phyloP scores from a whole-genome alignment of 176 grass and related monocot species.

The Carex scoparia region DNA sequence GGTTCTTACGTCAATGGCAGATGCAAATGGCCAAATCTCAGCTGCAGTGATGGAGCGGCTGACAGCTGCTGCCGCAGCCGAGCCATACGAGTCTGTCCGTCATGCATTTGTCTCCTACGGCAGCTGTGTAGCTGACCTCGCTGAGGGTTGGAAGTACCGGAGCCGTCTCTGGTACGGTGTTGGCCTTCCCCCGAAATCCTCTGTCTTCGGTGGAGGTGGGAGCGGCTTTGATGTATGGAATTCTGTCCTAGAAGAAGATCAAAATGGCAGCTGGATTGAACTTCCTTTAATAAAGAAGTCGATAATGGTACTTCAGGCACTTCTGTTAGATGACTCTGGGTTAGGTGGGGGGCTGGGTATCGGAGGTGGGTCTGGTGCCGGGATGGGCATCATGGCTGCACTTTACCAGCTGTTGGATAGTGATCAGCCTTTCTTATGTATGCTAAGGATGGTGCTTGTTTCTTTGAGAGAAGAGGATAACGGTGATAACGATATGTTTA shows the following conservation, averaged over 20 bases:
- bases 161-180: slow-evolving; percentile 96
- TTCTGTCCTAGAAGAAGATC: slow-evolving; percentile 68
- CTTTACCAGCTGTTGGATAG: slow-evolving; percentile 96
- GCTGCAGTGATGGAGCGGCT: slow-evolving; percentile 90
- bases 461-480: slow-evolving; percentile 96
- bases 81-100: slow-evolving; percentile 93
- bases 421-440: slow-evolving; percentile 97
- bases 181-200: slow-evolving; percentile 61
- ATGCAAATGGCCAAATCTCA: slow-evolving; percentile 93
- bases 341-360: slow-evolving; percentile 89
- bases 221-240: slow-evolving; percentile 71
- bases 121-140: slow-evolving; percentile 70
- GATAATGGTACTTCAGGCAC: slow-evolving; percentile 81
- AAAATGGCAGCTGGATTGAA: slow-evolving; percentile 82
- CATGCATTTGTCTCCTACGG: slow-evolving; percentile 98
- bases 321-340: slow-evolving; percentile 96
- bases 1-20: slow-evolving; percentile 97
- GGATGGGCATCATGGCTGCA: slow-evolving; percentile 89
- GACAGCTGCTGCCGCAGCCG: slow-evolving; percentile 91
- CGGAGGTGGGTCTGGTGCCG: slow-evolving; percentile 91
- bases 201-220: slow-evolving; percentile 78
- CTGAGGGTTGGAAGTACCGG: slow-evolving; percentile 92
- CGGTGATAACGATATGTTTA: slow-evolving; percentile 65
- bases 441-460: slow-evolving; percentile 93
- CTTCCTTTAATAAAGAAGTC: slow-evolving; percentile 95